Percentiles rank a stretch among this genome's conserved stretches.
Conservation (phyloP, 495 filamentous ascomycete species). For the Penicillium verhagenii region DNA sequence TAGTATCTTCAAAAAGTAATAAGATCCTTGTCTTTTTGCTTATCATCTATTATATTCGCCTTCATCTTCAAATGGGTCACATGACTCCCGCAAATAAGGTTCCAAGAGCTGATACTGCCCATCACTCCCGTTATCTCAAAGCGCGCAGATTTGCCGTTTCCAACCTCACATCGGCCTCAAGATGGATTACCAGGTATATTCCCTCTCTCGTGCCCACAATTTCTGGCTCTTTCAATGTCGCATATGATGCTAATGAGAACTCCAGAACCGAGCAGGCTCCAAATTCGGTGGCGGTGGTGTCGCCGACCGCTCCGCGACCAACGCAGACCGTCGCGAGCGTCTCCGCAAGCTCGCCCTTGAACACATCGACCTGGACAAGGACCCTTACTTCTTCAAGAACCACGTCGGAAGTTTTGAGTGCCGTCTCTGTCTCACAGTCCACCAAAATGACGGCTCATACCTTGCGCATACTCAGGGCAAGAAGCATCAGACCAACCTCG, state of each 20-base stretch:
- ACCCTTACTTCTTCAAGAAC: conserved; percentile 99
- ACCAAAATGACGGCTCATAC: conserved; percentile 99
- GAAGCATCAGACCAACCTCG: conserved; percentile 99
- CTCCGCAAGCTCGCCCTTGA: conserved; percentile 97
- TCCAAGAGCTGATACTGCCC: background rate
- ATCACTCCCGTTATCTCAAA: conserved; percentile 5
- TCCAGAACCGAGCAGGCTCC: conserved; percentile 90
- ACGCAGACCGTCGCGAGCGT: conserved; percentile 95
- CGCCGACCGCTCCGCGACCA: conserved; percentile 87
- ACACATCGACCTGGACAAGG: conserved; percentile 98
- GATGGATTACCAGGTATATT: conserved; percentile 63
- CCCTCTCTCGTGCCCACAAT: background rate
- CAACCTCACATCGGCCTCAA: conserved; percentile 16
- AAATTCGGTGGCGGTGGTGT: conserved; percentile 98
- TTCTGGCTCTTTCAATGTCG: background rate
- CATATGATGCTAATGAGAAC: conserved; percentile 6
- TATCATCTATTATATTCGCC: background rate
- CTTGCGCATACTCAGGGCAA: conserved; percentile 98
- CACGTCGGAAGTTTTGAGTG: conserved; percentile 98
- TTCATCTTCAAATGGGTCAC: background rate
- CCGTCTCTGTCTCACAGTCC: conserved; percentile 95
- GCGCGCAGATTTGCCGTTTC: conserved; percentile 16
- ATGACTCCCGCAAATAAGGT: background rate
- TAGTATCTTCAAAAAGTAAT: background rate
- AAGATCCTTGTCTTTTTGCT: background rate